These are phyloP conservation scores for Aquilaria sinensis DNA, from an alignment of 345 rosid species.

Conservation along the genomic window DNA sequence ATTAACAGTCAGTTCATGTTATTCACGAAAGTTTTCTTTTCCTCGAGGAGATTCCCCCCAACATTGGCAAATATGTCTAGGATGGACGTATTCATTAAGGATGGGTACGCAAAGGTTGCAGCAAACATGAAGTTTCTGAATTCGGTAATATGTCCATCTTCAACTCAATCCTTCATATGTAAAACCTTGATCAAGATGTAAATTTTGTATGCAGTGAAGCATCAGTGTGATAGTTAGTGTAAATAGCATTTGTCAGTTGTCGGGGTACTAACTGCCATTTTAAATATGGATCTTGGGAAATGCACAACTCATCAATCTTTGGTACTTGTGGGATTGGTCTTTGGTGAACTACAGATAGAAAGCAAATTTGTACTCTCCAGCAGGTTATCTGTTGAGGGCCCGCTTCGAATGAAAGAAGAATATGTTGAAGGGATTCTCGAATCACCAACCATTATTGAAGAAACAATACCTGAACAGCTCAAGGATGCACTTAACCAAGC, in stretches of 20 bases:
- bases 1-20: conserved; percentile 2
- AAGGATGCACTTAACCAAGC: conserved; percentile 79
- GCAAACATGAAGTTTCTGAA: conserved; percentile 58
- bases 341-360: conserved; percentile 60
- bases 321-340: neutral
- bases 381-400: conserved; percentile 83
- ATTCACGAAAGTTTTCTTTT: conserved; percentile 13
- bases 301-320: too few species aligned
- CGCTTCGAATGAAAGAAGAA: conserved; percentile 87
- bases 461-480: conserved; percentile 75
- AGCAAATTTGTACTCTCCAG: conserved; percentile 57
- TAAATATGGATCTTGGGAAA: neutral
- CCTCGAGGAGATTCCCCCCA: conserved; percentile 73
- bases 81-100: conserved; percentile 65
- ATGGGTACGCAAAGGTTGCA: conserved; percentile 51
- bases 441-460: conserved; percentile 75
- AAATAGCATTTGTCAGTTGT: neutral
- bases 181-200: neutral
- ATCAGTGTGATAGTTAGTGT: neutral
- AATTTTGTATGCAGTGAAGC: conserved; percentile 7
- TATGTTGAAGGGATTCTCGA: conserved; percentile 75
- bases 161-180: conserved; percentile 1
- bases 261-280: too few species aligned
- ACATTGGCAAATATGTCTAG: conserved; percentile 61
- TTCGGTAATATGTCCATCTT: conserved; percentile 40